phyloP scores from a whole-genome alignment of 139 green algal species.

The Helicosporidium sp. region DNA sequence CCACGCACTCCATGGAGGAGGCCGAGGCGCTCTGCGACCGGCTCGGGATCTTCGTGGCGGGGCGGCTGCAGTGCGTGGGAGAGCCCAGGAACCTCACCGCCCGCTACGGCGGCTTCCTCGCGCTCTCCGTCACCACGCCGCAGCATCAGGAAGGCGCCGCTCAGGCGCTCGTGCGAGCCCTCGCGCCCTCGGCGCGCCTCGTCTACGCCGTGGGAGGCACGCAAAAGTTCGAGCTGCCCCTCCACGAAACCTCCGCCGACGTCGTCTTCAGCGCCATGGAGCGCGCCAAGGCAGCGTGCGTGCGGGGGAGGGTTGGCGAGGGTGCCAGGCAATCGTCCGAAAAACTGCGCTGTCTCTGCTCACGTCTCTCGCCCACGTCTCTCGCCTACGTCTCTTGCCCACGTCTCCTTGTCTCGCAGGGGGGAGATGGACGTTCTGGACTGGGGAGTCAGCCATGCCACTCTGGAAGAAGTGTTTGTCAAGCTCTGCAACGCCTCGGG shows the following conservation, averaged over 20 bases:
- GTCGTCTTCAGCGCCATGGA: slow-evolving; percentile 46
- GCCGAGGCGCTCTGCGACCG: slow-evolving; percentile 63
- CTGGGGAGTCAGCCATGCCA: slow-evolving; percentile 73
- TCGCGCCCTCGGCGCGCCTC: slow-evolving; percentile 25
- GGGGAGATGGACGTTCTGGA: slow-evolving; percentile 37
- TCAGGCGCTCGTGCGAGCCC: slow-evolving; percentile 13
- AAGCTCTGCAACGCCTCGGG: not conserved
- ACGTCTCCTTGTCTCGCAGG: not conserved
- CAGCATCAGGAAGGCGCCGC: slow-evolving; percentile 22
- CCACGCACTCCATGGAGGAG: slow-evolving; percentile 67
- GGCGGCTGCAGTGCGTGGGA: slow-evolving; percentile 35
- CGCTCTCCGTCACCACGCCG: slow-evolving; percentile 57
- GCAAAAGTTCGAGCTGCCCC: slow-evolving; percentile 34
- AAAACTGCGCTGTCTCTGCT: too few species aligned
- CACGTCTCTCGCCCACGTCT: too few species aligned
- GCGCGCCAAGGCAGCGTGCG: slow-evolving; percentile 9
- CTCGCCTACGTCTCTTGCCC: not conserved
- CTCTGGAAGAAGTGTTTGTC: slow-evolving; percentile 77
- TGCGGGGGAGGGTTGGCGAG: not conserved
- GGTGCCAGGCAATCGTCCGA: too few species aligned
- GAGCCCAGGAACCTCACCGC: slow-evolving; percentile 50
- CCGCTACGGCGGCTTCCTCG: slow-evolving; percentile 41
- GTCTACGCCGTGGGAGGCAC: slow-evolving; percentile 48
- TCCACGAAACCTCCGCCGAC: slow-evolving; percentile 24
- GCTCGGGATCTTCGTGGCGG: slow-evolving; percentile 51